Evolutionary conservation across 2,329 filamentous ascomycete genomes (phyloP).

Genomic region (Ophiostoma populinum): DNA sequence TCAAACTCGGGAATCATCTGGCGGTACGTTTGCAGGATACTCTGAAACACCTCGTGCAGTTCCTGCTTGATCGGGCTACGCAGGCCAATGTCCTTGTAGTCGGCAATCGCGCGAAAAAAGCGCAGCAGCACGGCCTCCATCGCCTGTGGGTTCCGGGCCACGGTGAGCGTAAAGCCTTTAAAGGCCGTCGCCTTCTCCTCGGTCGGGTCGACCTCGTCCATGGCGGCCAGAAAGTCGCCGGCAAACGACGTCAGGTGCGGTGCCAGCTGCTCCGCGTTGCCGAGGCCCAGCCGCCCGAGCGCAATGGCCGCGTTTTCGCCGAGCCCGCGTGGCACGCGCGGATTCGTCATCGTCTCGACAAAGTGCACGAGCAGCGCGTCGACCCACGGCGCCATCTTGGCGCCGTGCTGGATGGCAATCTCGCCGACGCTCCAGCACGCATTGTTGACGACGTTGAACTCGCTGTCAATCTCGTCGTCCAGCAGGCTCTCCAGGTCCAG

Average conservation of each 20-base stretch:
- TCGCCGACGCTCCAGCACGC: slow-evolving; percentile 95
- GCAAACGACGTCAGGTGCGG: slow-evolving; percentile 68
- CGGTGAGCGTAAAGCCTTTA: slow-evolving; percentile 72
- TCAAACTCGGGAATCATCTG: slow-evolving; percentile 42
- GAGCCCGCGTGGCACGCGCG: slow-evolving; percentile 69
- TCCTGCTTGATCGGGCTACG: slow-evolving; percentile 45
- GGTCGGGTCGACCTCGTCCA: slow-evolving; percentile 71
- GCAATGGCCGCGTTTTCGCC: slow-evolving; percentile 91
- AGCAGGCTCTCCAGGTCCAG: slow-evolving; percentile 63
- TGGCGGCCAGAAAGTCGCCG: slow-evolving; percentile 61
- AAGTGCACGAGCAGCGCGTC: slow-evolving; percentile 62
- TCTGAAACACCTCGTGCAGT: slow-evolving; percentile 56
- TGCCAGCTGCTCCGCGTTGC: slow-evolving; percentile 59
- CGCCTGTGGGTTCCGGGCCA: slow-evolving; percentile 73
- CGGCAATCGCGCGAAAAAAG: slow-evolving; percentile 72
- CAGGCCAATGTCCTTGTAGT: slow-evolving; percentile 49
- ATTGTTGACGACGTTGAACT: slow-evolving; percentile 92
- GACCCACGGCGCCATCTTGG: slow-evolving; percentile 60
- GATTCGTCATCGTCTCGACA: slow-evolving; percentile 68
- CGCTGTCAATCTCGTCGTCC: slow-evolving; percentile 67
- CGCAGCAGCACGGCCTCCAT: slow-evolving; percentile 74
- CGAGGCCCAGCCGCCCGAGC: slow-evolving; percentile 69
- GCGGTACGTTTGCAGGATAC: slow-evolving; percentile 38
- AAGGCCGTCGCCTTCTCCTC: slow-evolving; percentile 93
- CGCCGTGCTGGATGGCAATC: slow-evolving; percentile 65